Evolutionary conservation across 2,329 filamentous ascomycete genomes (phyloP).

Genomic region (Colletotrichum spaethianum): DNA sequence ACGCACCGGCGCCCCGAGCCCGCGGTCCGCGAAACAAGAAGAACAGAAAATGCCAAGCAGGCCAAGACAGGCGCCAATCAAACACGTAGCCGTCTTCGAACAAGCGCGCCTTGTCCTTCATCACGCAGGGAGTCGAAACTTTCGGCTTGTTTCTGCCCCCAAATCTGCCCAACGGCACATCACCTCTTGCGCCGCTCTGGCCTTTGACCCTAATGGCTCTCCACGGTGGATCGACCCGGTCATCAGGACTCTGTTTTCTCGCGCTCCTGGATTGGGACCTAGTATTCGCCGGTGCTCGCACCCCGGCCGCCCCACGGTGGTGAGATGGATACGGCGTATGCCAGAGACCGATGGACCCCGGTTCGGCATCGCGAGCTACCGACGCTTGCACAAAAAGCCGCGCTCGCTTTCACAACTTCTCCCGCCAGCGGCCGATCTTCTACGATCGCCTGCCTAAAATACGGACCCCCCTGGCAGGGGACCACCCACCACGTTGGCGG

Average conservation of each 20-base stretch:
- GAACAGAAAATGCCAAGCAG: slow-evolving; percentile 12
- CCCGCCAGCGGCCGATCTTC: slow-evolving; percentile 25
- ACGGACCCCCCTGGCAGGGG: slow-evolving; percentile 24
- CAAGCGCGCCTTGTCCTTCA: slow-evolving; percentile 19
- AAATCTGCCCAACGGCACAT: slow-evolving; percentile 13
- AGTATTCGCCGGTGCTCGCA: neutral
- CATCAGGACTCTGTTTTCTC: too few species aligned
- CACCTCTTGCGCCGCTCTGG: slow-evolving; percentile 14
- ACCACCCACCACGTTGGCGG: slow-evolving; percentile 35
- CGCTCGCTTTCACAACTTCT: slow-evolving; percentile 25
- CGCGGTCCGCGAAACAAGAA: slow-evolving; percentile 15
- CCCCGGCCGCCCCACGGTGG: slow-evolving; percentile 23
- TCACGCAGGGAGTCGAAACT: neutral
- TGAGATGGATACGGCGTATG: slow-evolving; percentile 22
- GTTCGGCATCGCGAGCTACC: slow-evolving; percentile 34
- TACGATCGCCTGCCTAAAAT: slow-evolving; percentile 36
- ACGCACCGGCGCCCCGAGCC: slow-evolving; percentile 24
- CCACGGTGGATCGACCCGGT: neutral
- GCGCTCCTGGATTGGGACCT: neutral
- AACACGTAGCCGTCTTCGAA: slow-evolving; percentile 7
- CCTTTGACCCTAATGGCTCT: slow-evolving; percentile 14
- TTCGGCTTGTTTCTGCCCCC: slow-evolving; percentile 4
- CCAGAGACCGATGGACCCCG: slow-evolving; percentile 11
- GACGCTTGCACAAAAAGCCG: slow-evolving; percentile 37
- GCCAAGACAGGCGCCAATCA: slow-evolving; percentile 35